Evolutionary conservation across 2,329 filamentous ascomycete species (phyloP), one percentile per base, ranked within the genome.

Genomic region (Colletotrichum tabaci): DNA sequence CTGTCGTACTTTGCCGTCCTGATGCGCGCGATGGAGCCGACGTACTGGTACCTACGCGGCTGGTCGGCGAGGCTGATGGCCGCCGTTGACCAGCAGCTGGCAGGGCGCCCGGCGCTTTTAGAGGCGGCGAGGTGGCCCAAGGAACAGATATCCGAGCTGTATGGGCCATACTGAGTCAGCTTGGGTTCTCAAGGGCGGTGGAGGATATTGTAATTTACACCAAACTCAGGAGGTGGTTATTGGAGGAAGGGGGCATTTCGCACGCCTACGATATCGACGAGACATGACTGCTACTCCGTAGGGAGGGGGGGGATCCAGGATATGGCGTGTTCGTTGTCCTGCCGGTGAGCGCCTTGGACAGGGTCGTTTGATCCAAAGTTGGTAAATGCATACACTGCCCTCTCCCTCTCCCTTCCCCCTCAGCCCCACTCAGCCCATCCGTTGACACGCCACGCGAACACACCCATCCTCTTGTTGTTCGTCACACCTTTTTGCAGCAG

Each of bases 31-130:
- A 30, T 78, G 4, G 78, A 80, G 49, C 76, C 65, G 42, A 65
- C 52, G 16, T 79, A 75, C 61, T 80, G 79, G 79, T 78, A 67
- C 53, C 8, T 74, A 2, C 74, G 70, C 62, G 77, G 78, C 2
- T 80, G 77, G 79, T 71, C 75, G 18, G 69, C 52, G 21, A 73
- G 75, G 30, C 8, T 76, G 1, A 63, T 80, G 15, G 56, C 26
- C 13, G 61, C 75, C 3, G 73, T 76, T 53, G 78, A 80, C 12
- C 38, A 5, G 13, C n/a, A 38, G 16, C 15, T 74, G 26, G 44
- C 38, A 7, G 47, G 44, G 0, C 52, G 57, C 3, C 38, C 66
- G 2, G 35, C 21, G 38, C 53, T 73, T 2, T 10, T 58, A 23
- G 58, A 61, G 47, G 47, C 57, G 16, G 53, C 56, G 8, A 35